phyloP scores from a whole-genome alignment of 805 yeast genomes.

The Nakazawaea populi region DNA sequence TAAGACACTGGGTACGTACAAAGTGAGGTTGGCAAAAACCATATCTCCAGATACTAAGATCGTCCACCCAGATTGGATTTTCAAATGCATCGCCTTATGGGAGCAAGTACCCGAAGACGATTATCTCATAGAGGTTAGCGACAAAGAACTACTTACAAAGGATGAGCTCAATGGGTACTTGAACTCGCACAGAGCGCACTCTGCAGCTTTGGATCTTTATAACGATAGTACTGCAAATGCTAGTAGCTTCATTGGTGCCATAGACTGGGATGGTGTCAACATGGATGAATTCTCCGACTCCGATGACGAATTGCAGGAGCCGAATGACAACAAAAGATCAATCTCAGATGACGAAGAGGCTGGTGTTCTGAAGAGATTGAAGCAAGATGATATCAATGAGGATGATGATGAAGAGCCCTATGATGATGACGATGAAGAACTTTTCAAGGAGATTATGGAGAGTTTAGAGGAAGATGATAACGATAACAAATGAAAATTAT shows the following conservation, averaged over 20 bases:
- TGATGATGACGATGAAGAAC: slow-evolving; percentile 8
- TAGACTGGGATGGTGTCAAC: slow-evolving; percentile 49
- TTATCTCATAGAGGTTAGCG: slow-evolving; percentile 47
- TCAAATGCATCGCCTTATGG: slow-evolving; percentile 82
- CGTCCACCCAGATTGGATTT: slow-evolving; percentile 92
- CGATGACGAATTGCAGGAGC: slow-evolving; percentile 25
- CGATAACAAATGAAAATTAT: not conserved
- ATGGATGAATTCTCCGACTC: slow-evolving; percentile 43
- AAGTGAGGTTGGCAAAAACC: slow-evolving; percentile 74
- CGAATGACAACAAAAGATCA: not conserved
- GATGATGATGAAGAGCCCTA: not conserved
- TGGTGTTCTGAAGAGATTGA: not conserved
- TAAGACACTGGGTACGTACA: slow-evolving; percentile 71
- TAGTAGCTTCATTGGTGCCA: slow-evolving; percentile 18
- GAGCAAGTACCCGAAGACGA: slow-evolving; percentile 55
- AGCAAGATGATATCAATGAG: not conserved
- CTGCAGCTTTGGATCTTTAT: slow-evolving; percentile 29
- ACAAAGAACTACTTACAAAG: slow-evolving; percentile 37
- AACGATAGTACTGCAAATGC: slow-evolving; percentile 19
- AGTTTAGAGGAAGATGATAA: slow-evolving; percentile 9
- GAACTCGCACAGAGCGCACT: slow-evolving; percentile 17
- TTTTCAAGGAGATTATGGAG: slow-evolving; percentile 9
- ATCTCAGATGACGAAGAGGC: slow-evolving; percentile 6
- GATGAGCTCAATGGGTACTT: slow-evolving; percentile 41
- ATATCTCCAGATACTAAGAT: slow-evolving; percentile 56